Base-by-base conservation (phyloP, 495 filamentous ascomycete species). In the Elasticomyces elasticus region DNA sequence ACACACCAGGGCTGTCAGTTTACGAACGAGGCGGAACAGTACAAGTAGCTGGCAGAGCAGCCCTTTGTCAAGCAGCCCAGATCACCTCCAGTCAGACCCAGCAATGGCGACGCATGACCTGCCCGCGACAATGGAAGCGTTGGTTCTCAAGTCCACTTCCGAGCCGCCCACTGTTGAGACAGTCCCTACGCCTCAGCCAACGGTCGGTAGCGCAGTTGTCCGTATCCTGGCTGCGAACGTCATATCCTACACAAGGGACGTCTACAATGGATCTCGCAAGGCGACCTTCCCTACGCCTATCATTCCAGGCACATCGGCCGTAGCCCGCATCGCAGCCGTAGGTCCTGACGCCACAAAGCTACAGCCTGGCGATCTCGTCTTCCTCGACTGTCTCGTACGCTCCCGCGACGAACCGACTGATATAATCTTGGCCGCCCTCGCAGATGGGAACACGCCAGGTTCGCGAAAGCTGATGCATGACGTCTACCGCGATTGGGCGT, bases 301-400 rank as follows among this genome's bases (percentile, higher is more conserved):
- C 13, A 53, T 60, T 26, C 57, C 58, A 6, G 66, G 66, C 35
- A 23, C 28, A 41, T 49, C 33, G 9, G 68, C 66, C 55, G 67
- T 81, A 42, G 77, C 67, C 6, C 75, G 75, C 26, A 59, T 80
- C 40, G 66, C 64, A 2, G 63, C 69, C 0, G 62, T 73, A 5
- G 74, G 76, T 2, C 51, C 70, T 0, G 76, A 80, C 58, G 68
- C 75, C 5, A 70, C 67, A 0, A 38, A 51, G 12, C 57, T 79
- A 13, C 62, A 64, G 26, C 51, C 61, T 9, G 75, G 71, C 0
- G 68, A 79, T n/a, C 62, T 80, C 15, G 78, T 78, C 17, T 66
- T 67, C 33, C 60, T 72, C 46, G 75, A 80, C 54, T 43, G 61
- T 19, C 61, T 64, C 3, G 59, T 79, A 5, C 52, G 64, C 0